Evolutionary conservation across 2,329 filamentous ascomycete genomes (phyloP).

Genomic region (Cercospora sesami): DNA sequence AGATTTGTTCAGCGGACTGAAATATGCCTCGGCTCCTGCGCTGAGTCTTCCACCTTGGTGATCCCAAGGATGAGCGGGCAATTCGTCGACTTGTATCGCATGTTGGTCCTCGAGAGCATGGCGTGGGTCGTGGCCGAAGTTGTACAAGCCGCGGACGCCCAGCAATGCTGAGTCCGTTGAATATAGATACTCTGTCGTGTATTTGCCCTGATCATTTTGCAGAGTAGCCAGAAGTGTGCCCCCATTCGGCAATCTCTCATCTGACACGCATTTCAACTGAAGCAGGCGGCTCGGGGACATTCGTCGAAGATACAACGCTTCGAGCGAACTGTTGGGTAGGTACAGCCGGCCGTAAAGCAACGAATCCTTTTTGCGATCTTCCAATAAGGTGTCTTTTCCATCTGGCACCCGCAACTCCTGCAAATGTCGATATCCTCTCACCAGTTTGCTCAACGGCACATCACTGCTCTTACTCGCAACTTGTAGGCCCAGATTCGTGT

Average conservation of each 20-base stretch:
- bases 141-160: constrained; percentile 86
- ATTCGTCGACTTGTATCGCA: background rate
- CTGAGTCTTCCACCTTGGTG: constrained; percentile 79
- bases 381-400: constrained; percentile 32
- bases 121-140: constrained; percentile 76
- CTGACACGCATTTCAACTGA: constrained; percentile 76
- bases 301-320: constrained; percentile 79
- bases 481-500: constrained; percentile 77
- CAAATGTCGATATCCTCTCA: constrained; percentile 80
- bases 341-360: constrained; percentile 77
- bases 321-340: constrained; percentile 79
- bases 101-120: constrained; percentile 16
- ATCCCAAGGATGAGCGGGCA: constrained; percentile 46
- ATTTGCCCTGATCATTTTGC: constrained; percentile 83
- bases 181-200: constrained; percentile 84
- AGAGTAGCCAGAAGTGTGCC: constrained; percentile 72
- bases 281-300: constrained; percentile 76
- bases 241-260: constrained; percentile 68
- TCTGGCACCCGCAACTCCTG: constrained; percentile 61
- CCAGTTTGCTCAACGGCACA: constrained; percentile 73
- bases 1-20: constrained; percentile 90
- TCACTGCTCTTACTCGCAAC: constrained; percentile 68
- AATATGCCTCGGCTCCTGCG: constrained; percentile 90
- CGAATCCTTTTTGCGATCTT: constrained; percentile 52
- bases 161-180: constrained; percentile 90